A percentile compares a stretch with the other conserved stretches of the same genome.
Conservation (phyloP, 331 rosid species). For the Arachis monticola region DNA sequence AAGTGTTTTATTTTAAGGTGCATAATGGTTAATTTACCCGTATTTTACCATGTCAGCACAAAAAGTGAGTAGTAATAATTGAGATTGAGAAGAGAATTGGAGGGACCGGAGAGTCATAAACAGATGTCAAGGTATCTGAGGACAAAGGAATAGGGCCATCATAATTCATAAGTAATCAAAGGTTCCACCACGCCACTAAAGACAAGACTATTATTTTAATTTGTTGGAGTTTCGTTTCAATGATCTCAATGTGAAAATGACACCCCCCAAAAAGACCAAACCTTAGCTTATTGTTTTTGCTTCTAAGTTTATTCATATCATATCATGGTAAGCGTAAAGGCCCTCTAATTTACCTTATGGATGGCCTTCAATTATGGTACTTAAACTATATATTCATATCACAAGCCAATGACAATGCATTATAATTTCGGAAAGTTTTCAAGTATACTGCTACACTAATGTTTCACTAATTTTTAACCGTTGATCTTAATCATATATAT, state of each 20-base stretch:
- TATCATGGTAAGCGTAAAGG: slow-evolving; percentile 14
- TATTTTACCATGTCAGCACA: too few species aligned
- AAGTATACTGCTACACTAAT: too few species aligned
- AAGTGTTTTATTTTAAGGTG: too few species aligned
- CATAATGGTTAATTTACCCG: too few species aligned
- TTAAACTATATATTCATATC: background rate
- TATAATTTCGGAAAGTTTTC: background rate
- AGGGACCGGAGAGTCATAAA: slow-evolving; percentile 48
- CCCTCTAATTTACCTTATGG: slow-evolving; percentile 6
- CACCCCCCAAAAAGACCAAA: slow-evolving; percentile 16
- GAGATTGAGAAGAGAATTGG: slow-evolving; percentile 26
- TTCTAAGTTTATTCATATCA: slow-evolving; percentile 19
- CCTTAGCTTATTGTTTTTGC: background rate
- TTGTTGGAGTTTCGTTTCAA: slow-evolving; percentile 15
- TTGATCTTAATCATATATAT: too few species aligned
- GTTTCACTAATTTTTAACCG: too few species aligned
- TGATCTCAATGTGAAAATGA: slow-evolving; percentile 37
- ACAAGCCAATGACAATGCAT: background rate
- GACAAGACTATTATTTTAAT: slow-evolving; percentile 44
- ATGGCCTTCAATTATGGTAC: background rate
- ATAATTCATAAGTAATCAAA: slow-evolving; percentile 34
- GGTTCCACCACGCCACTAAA: slow-evolving; percentile 49
- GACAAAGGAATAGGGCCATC: slow-evolving; percentile 45
- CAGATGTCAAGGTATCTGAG: slow-evolving; percentile 41
- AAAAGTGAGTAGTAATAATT: background rate